phyloP scores from a whole-genome alignment of 305 asterid species.

The Plantago rigida region DNA sequence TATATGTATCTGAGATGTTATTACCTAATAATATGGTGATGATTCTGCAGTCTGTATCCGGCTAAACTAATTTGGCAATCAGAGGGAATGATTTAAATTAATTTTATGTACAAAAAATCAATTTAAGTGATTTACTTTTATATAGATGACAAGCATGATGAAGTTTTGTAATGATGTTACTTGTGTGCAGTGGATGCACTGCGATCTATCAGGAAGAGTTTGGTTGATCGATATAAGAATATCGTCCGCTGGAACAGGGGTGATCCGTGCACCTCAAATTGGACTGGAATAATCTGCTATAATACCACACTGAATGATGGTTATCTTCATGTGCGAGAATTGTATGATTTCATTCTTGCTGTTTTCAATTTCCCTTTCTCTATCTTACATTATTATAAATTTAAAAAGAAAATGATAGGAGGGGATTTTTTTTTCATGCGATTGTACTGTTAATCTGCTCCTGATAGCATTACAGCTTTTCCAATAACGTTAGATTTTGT shows the following conservation, averaged over 20 bases:
- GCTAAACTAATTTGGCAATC: neutral
- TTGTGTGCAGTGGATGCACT: constrained; percentile 55
- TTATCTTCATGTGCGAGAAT: constrained; percentile 54
- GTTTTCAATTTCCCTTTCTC: neutral
- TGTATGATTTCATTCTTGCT: constrained; percentile 42
- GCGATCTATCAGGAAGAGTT: constrained; percentile 38
- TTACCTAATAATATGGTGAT: neutral
- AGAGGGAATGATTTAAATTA: neutral
- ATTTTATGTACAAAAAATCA: neutral
- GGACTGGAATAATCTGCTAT: constrained; percentile 69
- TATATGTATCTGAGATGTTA: constrained; percentile 1
- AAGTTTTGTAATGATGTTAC: constrained; percentile 10
- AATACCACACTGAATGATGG: constrained; percentile 42
- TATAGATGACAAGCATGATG: constrained; percentile 5
- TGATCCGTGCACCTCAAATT: constrained; percentile 66
- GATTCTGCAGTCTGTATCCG: neutral
- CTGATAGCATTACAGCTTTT: neutral
- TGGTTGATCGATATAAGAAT: constrained; percentile 44
- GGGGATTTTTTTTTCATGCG: neutral
- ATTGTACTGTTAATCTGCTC: too few species aligned
- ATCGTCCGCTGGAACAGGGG: constrained; percentile 60
- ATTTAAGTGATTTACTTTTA: neutral
- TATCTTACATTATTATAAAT: neutral
- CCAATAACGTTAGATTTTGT: neutral
- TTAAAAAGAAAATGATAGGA: neutral